A percentile compares a stretch with the other conserved stretches of the same genome.
Evolutionary conservation across 2,329 filamentous ascomycete genomes (phyloP).

Genomic region (Scorias spongiosa): DNA sequence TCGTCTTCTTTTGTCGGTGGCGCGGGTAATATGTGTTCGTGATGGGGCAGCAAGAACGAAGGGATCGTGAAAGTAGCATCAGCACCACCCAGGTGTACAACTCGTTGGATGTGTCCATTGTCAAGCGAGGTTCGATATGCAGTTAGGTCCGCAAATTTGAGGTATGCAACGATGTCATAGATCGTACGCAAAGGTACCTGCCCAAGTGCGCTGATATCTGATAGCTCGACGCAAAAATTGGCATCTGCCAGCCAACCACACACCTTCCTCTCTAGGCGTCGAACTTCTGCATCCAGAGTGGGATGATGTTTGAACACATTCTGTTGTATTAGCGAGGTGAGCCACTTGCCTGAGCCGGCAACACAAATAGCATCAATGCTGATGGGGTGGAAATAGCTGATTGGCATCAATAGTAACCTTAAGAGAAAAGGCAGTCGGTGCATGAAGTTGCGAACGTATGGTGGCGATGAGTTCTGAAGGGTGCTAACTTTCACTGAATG

Average conservation of each 20-base stretch:
- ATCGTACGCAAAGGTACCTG: constrained; percentile 34
- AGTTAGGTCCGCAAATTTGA: constrained; percentile 34
- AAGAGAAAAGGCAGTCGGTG: constrained; percentile 37
- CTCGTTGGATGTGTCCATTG: constrained; percentile 30
- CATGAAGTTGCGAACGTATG: constrained; percentile 27
- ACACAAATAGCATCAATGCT: constrained; percentile 35
- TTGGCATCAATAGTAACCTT: constrained; percentile 31
- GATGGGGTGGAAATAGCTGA: constrained; percentile 39
- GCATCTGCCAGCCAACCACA: constrained; percentile 36
- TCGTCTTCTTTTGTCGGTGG: constrained; percentile 21
- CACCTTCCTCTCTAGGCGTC: constrained; percentile 31
- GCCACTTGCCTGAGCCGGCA: constrained; percentile 36
- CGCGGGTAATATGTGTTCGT: constrained; percentile 37
- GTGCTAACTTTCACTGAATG: constrained; percentile 35
- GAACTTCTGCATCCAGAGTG: constrained; percentile 28
- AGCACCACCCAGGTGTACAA: constrained; percentile 35
- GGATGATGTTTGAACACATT: constrained; percentile 37
- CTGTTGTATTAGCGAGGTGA: constrained; percentile 31
- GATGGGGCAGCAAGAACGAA: constrained; percentile 36
- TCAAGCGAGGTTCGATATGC: constrained; percentile 33
- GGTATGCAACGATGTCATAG: constrained; percentile 32
- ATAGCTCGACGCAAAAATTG: constrained; percentile 36
- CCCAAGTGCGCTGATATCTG: constrained; percentile 29
- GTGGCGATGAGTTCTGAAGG: constrained; percentile 28
- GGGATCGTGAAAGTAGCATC: constrained; percentile 36